Evolutionary conservation across 139 green algal species (phyloP).

Genomic region (Picochlorum sp.): DNA sequence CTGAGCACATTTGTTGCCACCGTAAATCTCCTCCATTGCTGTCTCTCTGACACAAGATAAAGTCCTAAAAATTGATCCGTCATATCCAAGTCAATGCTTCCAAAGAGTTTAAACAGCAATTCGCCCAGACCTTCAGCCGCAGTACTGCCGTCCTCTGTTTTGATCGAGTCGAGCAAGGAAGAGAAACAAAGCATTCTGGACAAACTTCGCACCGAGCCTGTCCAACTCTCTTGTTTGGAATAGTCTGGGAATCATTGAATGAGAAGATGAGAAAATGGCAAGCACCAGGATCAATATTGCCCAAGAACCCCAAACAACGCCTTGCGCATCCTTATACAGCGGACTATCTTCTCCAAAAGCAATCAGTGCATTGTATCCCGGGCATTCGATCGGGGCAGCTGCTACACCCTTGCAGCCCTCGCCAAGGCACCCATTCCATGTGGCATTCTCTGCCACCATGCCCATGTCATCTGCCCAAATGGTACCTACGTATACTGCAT

Average conservation of each 20-base stretch:
- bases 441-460: neutral
- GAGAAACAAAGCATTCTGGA: conserved; percentile 6
- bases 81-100: conserved; percentile 28
- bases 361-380: conserved; percentile 2
- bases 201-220: conserved; percentile 3
- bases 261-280: neutral
- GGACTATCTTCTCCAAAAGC: neutral
- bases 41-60: conserved; percentile 21
- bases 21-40: conserved; percentile 10
- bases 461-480: neutral
- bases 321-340: neutral
- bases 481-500: neutral
- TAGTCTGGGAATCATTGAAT: conserved; percentile 29
- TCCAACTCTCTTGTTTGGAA: conserved; percentile 23
- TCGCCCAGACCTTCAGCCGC: conserved; percentile 18
- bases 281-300: neutral
- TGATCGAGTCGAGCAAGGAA: neutral
- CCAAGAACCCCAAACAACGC: neutral
- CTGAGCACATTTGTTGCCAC: conserved; percentile 7
- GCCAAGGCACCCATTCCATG: conserved; percentile 12
- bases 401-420: neutral
- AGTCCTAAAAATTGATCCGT: conserved; percentile 22
- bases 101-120: conserved; percentile 22
- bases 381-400: neutral
- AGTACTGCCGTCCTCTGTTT: neutral